phyloP scores from a whole-genome alignment of 306 rosid species.

The Cicer cuneatum region DNA sequence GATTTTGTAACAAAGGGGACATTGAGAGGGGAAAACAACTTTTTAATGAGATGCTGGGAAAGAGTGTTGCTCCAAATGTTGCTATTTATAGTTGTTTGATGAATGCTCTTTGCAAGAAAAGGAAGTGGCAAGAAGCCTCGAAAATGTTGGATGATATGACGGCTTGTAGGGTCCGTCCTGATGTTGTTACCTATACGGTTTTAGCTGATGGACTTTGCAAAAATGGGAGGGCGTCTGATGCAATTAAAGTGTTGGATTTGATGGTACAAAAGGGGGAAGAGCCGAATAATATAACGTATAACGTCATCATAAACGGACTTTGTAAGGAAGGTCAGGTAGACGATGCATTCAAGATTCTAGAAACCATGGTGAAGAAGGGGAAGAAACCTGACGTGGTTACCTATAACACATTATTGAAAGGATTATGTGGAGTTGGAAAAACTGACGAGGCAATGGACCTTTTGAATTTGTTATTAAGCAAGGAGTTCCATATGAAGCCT shows the following conservation, averaged over 20 bases:
- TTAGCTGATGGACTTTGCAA: slow-evolving; percentile 81
- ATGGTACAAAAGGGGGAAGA: slow-evolving; percentile 68
- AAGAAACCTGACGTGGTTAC: slow-evolving; percentile 72
- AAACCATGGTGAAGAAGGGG: slow-evolving; percentile 70
- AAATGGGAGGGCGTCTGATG: slow-evolving; percentile 61
- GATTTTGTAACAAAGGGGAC: slow-evolving; percentile 61
- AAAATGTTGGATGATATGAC: slow-evolving; percentile 67
- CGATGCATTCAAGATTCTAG: slow-evolving; percentile 59
- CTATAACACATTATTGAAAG: slow-evolving; percentile 68
- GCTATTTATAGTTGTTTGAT: slow-evolving; percentile 70
- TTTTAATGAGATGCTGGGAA: slow-evolving; percentile 66
- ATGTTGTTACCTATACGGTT: slow-evolving; percentile 65
- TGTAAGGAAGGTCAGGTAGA: slow-evolving; percentile 71
- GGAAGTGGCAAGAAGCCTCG: slow-evolving; percentile 69
- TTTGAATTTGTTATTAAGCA: slow-evolving; percentile 54
- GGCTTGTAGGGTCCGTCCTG: slow-evolving; percentile 56
- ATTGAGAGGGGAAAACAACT: slow-evolving; percentile 58
- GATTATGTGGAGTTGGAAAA: slow-evolving; percentile 60
- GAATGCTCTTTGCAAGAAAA: slow-evolving; percentile 63
- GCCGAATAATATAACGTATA: slow-evolving; percentile 68
- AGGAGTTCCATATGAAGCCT: slow-evolving; percentile 57
- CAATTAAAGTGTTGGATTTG: slow-evolving; percentile 59
- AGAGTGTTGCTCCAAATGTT: slow-evolving; percentile 69
- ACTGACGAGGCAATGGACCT: slow-evolving; percentile 70
- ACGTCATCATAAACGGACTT: slow-evolving; percentile 74